phyloP scores from a whole-genome alignment of 768 basidiomycete species.

The Leccinellum luteum region DNA sequence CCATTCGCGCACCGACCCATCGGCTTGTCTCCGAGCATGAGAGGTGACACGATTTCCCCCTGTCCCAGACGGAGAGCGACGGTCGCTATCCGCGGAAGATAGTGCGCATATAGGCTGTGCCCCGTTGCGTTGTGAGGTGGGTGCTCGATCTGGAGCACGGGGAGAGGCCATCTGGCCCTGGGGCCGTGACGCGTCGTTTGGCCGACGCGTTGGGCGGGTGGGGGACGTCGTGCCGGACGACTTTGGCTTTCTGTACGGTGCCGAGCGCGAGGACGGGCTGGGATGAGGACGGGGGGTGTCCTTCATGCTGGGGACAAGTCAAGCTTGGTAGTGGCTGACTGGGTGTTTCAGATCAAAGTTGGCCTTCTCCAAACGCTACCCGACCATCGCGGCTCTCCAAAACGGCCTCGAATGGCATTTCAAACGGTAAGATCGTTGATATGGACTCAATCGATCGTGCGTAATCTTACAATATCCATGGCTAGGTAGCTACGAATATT shows the following conservation, averaged over 20 bases:
- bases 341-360: conserved; percentile 4
- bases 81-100: conserved; percentile 2
- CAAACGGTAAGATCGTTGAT: background rate
- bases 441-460: background rate
- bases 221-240: conserved; percentile 5
- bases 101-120: conserved; percentile 1
- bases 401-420: background rate
- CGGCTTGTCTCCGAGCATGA: conserved; percentile 6
- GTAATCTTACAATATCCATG: background rate
- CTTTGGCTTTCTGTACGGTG: conserved; percentile 21
- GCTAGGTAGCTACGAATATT: background rate
- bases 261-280: background rate
- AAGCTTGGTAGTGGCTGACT: conserved; percentile 20
- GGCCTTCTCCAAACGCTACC: conserved; percentile 2
- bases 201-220: conserved; percentile 10
- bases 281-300: conserved; percentile 20
- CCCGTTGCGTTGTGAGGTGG: conserved; percentile 1
- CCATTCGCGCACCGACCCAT: conserved; percentile 5
- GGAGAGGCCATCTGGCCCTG: conserved; percentile 1
- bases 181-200: conserved; percentile 9
- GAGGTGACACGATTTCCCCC: conserved; percentile 6
- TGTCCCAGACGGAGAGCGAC: background rate
- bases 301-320: conserved; percentile 21
- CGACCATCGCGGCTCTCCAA: conserved; percentile 10
- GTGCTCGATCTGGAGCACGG: conserved; percentile 6